These are phyloP conservation scores for Brassica rapa DNA, from an alignment of 345 rosid species.

Conservation along the genomic window DNA sequence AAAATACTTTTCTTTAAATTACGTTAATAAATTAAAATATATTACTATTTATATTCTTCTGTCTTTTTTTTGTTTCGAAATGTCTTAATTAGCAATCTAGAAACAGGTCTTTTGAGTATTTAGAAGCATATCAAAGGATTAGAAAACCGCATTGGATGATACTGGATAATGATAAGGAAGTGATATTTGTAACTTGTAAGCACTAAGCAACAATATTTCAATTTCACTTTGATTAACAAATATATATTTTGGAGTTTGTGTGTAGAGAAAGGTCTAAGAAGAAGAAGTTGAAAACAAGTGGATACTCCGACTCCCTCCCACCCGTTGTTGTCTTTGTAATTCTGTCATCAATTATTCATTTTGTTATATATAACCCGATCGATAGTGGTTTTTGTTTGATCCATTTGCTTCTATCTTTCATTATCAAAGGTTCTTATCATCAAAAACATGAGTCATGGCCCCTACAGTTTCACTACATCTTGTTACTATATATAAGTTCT, in stretches of 20 bases:
- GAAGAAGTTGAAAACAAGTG: constrained; percentile 71
- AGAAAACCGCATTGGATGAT: neutral
- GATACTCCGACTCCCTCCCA: constrained; percentile 47
- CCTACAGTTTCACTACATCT: constrained; percentile 18
- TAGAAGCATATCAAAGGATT: neutral
- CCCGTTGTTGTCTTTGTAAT: constrained; percentile 49
- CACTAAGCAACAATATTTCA: neutral
- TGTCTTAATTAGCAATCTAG: neutral
- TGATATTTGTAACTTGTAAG: neutral
- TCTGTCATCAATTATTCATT: constrained; percentile 43
- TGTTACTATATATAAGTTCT: neutral
- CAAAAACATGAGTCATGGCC: constrained; percentile 39
- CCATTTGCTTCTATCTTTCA: constrained; percentile 76
- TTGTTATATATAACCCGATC: neutral
- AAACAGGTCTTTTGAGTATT: neutral
- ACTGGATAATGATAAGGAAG: neutral
- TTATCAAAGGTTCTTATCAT: constrained; percentile 53
- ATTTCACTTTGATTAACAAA: neutral
- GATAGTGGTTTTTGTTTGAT: constrained; percentile 50
- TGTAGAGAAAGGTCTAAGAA: constrained; percentile 33
- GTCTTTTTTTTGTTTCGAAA: neutral
- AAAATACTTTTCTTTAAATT: neutral
- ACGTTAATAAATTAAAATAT: neutral
- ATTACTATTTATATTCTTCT: neutral
- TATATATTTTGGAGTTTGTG: constrained; percentile 29